These are phyloP conservation scores for Penicillium sp. DNA, from an alignment of 2,329 filamentous ascomycete genomes.

Conservation along the genomic window DNA sequence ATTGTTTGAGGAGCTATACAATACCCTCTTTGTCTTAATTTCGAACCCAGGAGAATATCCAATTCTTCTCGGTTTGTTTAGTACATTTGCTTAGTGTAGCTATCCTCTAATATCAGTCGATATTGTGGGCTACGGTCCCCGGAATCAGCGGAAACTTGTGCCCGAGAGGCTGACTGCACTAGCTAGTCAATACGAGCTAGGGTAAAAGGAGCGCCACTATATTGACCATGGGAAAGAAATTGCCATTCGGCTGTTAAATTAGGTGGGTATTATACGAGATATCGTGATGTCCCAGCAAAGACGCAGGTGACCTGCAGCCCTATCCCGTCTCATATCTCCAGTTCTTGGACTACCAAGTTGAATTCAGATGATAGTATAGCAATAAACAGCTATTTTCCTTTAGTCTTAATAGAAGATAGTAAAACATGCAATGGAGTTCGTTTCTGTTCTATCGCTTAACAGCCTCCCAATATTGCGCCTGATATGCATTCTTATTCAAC, in stretches of 20 bases:
- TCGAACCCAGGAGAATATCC: neutral
- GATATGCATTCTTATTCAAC: slow-evolving; percentile 55
- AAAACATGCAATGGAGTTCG: neutral
- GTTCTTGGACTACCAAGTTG: neutral
- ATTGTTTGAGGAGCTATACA: neutral
- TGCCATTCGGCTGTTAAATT: neutral
- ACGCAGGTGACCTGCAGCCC: neutral
- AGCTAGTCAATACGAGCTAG: neutral
- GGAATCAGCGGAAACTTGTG: neutral
- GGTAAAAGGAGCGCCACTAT: neutral
- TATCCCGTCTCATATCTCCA: neutral
- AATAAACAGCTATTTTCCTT: neutral
- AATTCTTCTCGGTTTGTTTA: neutral
- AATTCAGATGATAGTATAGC: neutral
- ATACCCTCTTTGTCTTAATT: neutral
- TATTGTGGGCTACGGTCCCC: neutral
- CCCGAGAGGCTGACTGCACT: neutral
- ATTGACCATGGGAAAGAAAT: neutral
- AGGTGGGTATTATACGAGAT: neutral
- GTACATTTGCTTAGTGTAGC: neutral
- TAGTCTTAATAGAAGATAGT: neutral
- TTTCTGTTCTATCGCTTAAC: neutral
- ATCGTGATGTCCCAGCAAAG: neutral
- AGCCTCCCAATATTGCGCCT: slow-evolving; percentile 58
- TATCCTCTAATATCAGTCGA: neutral